Conservation (phyloP, 768 basidiomycete genomes). For the Panaeolus cyanescens region DNA sequence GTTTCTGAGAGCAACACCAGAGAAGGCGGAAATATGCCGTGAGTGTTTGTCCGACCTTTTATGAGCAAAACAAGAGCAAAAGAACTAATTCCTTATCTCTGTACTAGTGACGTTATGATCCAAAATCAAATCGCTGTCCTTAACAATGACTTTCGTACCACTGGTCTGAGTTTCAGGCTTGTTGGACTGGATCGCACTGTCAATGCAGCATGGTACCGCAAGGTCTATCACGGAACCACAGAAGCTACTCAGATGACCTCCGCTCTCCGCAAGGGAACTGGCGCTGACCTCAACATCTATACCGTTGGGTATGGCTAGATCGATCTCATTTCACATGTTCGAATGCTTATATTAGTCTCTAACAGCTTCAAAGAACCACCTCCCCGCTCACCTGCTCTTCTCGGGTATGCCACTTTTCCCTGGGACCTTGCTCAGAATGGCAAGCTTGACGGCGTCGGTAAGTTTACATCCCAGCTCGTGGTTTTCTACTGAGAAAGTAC, state of each 20-base stretch:
- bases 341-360: not conserved
- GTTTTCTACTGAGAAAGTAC: not conserved
- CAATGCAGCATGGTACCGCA: not conserved
- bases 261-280: constrained; percentile 10
- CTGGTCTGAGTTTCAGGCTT: constrained; percentile 35
- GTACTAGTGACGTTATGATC: not conserved
- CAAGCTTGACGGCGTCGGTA: constrained; percentile 38
- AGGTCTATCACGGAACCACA: not conserved
- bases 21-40: not conserved
- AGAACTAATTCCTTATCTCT: not conserved
- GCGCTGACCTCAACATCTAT: constrained; percentile 16
- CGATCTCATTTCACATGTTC: not conserved
- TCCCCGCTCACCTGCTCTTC: constrained; percentile 27
- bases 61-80: no score
- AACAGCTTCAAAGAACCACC: not conserved
- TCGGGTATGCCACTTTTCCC: constrained; percentile 49
- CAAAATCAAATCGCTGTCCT: constrained; percentile 21
- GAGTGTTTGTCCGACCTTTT: no score
- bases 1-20: not conserved
- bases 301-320: constrained; percentile 26
- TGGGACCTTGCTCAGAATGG: constrained; percentile 27
- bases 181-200: constrained; percentile 17
- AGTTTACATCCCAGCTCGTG: not conserved
- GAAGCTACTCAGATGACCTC: constrained; percentile 13
- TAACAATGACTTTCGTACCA: constrained; percentile 35